A percentile compares a stretch with the other conserved stretches of the same genome.
Conservation (phyloP, 495 filamentous ascomycete species). For the Chlorociboria aeruginascens region DNA sequence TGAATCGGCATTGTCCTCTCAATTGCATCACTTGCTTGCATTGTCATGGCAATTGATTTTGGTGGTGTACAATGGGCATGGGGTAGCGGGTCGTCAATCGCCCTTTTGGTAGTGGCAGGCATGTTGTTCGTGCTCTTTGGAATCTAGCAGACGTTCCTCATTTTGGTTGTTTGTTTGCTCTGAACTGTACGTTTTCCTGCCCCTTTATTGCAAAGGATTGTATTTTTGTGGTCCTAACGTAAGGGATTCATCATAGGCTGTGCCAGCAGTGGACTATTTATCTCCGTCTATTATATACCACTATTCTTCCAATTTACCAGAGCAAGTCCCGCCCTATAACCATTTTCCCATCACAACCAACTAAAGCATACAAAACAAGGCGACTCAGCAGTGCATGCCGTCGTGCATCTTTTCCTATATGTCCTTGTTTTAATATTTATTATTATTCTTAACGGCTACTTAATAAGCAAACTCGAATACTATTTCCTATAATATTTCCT, state of each 20-base stretch:
- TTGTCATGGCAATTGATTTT: constrained; percentile 34
- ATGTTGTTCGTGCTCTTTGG: constrained; percentile 34
- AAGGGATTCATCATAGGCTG: constrained; percentile 15
- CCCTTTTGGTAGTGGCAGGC: constrained; percentile 30
- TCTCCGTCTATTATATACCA: constrained; percentile 40
- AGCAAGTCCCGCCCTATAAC: too few relatives aligned
- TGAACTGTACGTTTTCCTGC: neutral
- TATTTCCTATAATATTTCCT: constrained; percentile 44
- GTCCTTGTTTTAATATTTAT: constrained; percentile 7
- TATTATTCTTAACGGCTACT: constrained; percentile 31
- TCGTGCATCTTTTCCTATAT: constrained; percentile 33
- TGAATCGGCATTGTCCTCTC: constrained; percentile 24
- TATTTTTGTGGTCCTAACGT: neutral
- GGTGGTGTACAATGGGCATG: constrained; percentile 36
- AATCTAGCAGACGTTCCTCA: constrained; percentile 31
- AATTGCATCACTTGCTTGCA: constrained; percentile 20
- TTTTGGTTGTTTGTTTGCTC: constrained; percentile 19
- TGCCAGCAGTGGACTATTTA: constrained; percentile 21
- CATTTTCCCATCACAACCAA: too few relatives aligned
- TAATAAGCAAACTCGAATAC: constrained; percentile 34
- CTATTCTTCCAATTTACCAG: constrained; percentile 37
- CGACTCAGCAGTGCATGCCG: constrained; percentile 25
- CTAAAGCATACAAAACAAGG: constrained; percentile 8
- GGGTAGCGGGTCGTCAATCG: constrained; percentile 32
- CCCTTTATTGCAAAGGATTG: neutral